Conservation (phyloP, 2,329 filamentous ascomycete genomes). For the Alternaria arbusti region DNA sequence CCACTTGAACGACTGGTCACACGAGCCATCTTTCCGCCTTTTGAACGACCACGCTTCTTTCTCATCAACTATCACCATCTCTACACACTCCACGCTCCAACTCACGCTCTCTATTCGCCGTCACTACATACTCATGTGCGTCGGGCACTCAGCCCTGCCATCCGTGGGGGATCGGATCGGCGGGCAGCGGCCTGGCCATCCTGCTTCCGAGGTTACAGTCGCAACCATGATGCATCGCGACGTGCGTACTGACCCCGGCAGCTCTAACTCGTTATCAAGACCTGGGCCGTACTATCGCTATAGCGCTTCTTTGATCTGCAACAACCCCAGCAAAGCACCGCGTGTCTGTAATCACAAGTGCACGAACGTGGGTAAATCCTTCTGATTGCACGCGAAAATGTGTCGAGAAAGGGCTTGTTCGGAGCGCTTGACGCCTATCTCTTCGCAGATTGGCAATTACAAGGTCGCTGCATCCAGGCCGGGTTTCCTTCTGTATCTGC, state of each 20-base stretch:
- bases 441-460: background rate
- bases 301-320: constrained; percentile 1
- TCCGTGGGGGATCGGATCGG: background rate
- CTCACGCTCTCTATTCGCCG: background rate
- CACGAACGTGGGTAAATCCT: background rate
- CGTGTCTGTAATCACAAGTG: constrained; percentile 7
- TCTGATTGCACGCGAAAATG: background rate
- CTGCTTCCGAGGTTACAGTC: background rate
- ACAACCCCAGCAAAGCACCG: constrained; percentile 4
- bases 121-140: background rate
- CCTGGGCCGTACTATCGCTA: constrained; percentile 1
- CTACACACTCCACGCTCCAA: background rate
- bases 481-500: constrained; percentile 29
- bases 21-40: background rate
- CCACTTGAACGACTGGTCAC: background rate
- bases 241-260: background rate
- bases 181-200: background rate
- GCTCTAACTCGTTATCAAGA: background rate
- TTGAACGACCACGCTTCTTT: background rate
- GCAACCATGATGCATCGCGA: background rate
- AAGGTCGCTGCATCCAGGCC: background rate
- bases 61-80: background rate
- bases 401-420: background rate
- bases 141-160: background rate
- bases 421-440: constrained; percentile 1